phyloP scores from a whole-genome alignment of 23 red algal species.

The Gracilaria domingensis region DNA sequence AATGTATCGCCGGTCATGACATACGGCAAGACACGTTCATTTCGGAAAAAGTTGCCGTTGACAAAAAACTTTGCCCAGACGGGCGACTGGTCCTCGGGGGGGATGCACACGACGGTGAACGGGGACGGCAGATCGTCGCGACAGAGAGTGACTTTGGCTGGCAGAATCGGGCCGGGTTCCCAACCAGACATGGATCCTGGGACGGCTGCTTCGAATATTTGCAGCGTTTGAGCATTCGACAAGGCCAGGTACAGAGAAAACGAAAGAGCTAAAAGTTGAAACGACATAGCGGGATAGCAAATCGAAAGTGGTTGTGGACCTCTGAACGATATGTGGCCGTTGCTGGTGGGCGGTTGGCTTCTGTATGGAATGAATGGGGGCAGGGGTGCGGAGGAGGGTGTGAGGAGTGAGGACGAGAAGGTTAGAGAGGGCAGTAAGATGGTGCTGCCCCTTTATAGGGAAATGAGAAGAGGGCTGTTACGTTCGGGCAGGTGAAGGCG shows the following conservation, averaged over 20 bases:
- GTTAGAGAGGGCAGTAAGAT: no score
- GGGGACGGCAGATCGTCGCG: neutral
- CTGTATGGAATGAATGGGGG: no score
- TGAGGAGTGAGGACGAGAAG: no score
- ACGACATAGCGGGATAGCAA: neutral
- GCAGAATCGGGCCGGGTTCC: neutral
- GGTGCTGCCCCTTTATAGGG: no score
- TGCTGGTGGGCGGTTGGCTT: no score
- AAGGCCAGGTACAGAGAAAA: neutral
- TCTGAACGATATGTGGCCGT: no score
- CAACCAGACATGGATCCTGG: neutral
- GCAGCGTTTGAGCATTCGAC: neutral
- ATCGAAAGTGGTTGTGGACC: no score
- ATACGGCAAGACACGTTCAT: constrained; percentile 21
- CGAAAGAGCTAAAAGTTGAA: neutral
- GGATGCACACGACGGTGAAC: constrained; percentile 20
- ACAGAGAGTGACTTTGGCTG: neutral
- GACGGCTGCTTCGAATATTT: neutral
- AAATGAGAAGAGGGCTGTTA: no score
- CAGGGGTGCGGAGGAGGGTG: no score
- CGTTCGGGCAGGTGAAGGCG: no score
- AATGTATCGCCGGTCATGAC: constrained; percentile 43
- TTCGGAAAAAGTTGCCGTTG: constrained; percentile 3
- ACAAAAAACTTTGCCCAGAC: constrained; percentile 9
- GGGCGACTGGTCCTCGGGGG: neutral